A percentile compares a stretch with the other conserved stretches of the same genome.
phyloP scores from a whole-genome alignment of 495 filamentous ascomycete genomes.

The Penicillium canariense region DNA sequence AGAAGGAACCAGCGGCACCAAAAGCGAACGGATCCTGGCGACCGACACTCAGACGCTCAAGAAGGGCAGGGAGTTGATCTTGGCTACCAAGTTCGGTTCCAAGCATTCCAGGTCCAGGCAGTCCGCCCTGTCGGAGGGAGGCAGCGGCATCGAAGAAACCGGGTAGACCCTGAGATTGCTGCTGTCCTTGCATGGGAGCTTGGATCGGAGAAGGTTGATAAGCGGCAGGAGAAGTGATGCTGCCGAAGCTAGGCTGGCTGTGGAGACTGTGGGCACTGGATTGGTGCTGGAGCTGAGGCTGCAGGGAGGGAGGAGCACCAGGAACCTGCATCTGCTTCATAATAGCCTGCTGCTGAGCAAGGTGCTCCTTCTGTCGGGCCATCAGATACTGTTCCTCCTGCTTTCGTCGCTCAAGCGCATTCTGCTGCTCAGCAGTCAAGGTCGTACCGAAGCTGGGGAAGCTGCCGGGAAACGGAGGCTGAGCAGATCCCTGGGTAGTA shows the following conservation, averaged over 20 bases:
- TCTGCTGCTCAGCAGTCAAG: slow-evolving; percentile 94
- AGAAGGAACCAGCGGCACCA: slow-evolving; percentile 45
- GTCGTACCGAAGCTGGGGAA: slow-evolving; percentile 99
- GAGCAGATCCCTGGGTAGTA: slow-evolving; percentile 57
- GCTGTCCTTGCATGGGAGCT: slow-evolving; percentile 57
- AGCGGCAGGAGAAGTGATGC: slow-evolving; percentile 80
- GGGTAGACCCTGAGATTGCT: slow-evolving; percentile 43
- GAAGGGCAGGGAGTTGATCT: slow-evolving; percentile 58
- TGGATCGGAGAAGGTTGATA: slow-evolving; percentile 74
- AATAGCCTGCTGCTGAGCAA: slow-evolving; percentile 80
- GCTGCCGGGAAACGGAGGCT: slow-evolving; percentile 90
- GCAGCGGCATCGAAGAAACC: slow-evolving; percentile 70
- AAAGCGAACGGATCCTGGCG: slow-evolving; percentile 53
- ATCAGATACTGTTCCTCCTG: slow-evolving; percentile 97
- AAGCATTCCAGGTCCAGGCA: slow-evolving; percentile 49
- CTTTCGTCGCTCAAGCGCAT: slow-evolving; percentile 91
- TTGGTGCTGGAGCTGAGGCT: slow-evolving; percentile 77
- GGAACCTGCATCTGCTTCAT: slow-evolving; percentile 72
- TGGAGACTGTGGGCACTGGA: slow-evolving; percentile 92
- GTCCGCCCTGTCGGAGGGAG: slow-evolving; percentile 37
- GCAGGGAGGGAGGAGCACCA: slow-evolving; percentile 49
- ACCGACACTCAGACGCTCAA: slow-evolving; percentile 58
- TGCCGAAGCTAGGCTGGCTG: slow-evolving; percentile 91
- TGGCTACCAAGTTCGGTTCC: slow-evolving; percentile 52
- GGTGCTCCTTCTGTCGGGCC: slow-evolving; percentile 88